phyloP scores from a whole-genome alignment of 192 early-diverging fungal species.

The Podila clonocystis region DNA sequence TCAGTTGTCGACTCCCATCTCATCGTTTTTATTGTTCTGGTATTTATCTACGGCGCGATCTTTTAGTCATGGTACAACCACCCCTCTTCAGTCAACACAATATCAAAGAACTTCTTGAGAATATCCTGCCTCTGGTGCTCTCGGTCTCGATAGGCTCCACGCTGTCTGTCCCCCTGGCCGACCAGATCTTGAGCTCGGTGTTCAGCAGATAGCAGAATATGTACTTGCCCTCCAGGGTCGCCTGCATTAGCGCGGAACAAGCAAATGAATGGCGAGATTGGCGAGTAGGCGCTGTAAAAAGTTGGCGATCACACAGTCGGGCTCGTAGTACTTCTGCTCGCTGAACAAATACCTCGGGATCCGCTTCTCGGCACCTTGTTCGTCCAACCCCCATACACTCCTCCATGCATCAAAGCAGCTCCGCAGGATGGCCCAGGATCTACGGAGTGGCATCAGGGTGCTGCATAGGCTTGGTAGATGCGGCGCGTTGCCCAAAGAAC shows the following conservation, averaged over 20 bases:
- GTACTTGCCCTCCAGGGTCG: conserved; percentile 14
- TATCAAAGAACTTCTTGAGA: conserved; percentile 22
- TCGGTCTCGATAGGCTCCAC: conserved; percentile 10
- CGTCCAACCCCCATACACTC: conserved; percentile 5
- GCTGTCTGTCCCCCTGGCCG: conserved; percentile 1
- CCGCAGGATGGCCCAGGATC: conserved; percentile 8
- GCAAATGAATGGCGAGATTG: conserved; percentile 5
- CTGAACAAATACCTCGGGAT: conserved; percentile 15
- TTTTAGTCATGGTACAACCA: conserved; percentile 14
- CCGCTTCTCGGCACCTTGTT: conserved; percentile 11
- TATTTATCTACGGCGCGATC: not conserved
- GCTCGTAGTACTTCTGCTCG: conserved; percentile 20
- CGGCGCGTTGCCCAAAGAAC: conserved; percentile 22
- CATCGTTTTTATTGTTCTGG: too few species aligned
- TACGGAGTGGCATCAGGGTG: conserved; percentile 5
- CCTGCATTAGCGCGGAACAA: conserved; percentile 16
- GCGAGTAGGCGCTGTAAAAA: conserved; percentile 14
- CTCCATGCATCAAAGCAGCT: conserved; percentile 9
- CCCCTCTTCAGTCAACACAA: conserved; percentile 24
- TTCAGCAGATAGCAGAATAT: not conserved
- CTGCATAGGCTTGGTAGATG: not conserved
- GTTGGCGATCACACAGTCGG: conserved; percentile 15
- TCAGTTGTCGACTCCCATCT: too few species aligned
- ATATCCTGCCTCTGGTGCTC: conserved; percentile 24
- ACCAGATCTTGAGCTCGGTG: conserved; percentile 6